These are phyloP conservation scores for Coprinopsis marcescibilis DNA, from an alignment of 768 basidiomycete genomes.

Conservation along the genomic window DNA sequence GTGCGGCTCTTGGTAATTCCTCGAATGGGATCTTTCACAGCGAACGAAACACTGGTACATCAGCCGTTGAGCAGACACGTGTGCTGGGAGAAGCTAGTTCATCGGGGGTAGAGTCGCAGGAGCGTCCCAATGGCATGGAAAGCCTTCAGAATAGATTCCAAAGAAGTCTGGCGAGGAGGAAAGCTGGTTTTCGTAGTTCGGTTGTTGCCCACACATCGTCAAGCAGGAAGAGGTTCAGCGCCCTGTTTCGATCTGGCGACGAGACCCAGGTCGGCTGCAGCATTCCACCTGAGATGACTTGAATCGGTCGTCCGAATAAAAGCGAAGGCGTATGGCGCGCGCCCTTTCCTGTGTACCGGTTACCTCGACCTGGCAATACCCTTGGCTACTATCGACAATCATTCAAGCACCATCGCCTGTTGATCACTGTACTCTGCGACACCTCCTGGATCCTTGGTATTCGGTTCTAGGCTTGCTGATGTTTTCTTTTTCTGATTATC, in stretches of 20 bases:
- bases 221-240: neutral
- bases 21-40: neutral
- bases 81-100: neutral
- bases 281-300: neutral
- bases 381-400: neutral
- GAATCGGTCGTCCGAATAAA: neutral
- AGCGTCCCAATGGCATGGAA: neutral
- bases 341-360: neutral
- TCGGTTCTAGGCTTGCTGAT: too few species aligned
- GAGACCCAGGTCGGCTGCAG: neutral
- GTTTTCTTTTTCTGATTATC: too few species aligned
- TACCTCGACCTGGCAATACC: neutral
- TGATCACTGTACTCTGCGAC: neutral
- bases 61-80: slow-evolving; percentile 1
- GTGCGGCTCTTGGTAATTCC: neutral
- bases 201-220: neutral
- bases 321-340: neutral
- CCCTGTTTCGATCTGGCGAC: neutral
- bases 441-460: too few species aligned
- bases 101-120: neutral
- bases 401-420: neutral
- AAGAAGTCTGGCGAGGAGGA: neutral
- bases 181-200: neutral
- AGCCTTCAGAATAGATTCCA: neutral
- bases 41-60: slow-evolving; percentile 7